A percentile compares a stretch with the other conserved stretches of the same genome.
phyloP scores from a whole-genome alignment of 176 grass and related monocot genomes.

The Miscanthus lutarioriparius region DNA sequence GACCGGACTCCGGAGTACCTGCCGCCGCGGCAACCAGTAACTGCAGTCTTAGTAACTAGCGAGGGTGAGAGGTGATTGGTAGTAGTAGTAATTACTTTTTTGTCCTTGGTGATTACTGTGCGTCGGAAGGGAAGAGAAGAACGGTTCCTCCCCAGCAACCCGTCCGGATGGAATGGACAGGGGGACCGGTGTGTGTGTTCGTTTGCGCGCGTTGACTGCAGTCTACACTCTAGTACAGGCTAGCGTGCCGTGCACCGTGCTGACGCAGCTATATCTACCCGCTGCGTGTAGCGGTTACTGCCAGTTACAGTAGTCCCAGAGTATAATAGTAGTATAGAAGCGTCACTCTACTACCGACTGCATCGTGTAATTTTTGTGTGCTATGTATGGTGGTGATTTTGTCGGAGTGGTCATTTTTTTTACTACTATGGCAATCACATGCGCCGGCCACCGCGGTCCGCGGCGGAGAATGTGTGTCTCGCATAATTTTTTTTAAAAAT shows the following conservation, averaged over 20 bases:
- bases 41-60: too few species aligned
- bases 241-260: neutral
- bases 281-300: neutral
- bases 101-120: slow-evolving; percentile 13
- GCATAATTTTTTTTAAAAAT: neutral
- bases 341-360: slow-evolving; percentile 25
- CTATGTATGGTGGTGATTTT: slow-evolving; percentile 8
- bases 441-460: slow-evolving; percentile 13
- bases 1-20: too few species aligned
- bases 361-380: slow-evolving; percentile 36
- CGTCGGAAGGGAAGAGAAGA: neutral
- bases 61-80: slow-evolving; percentile 22
- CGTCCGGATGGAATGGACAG: slow-evolving; percentile 25
- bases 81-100: neutral
- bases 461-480: slow-evolving; percentile 41
- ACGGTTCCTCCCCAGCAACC: slow-evolving; percentile 40
- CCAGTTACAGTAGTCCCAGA: neutral
- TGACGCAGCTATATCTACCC: neutral
- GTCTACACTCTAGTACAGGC: slow-evolving; percentile 9
- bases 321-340: slow-evolving; percentile 1
- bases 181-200: slow-evolving; percentile 25
- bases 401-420: neutral
- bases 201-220: slow-evolving; percentile 22
- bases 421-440: neutral
- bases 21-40: neutral